phyloP scores from a whole-genome alignment of 805 yeast genomes.

The Diddensiella transvaalensis region DNA sequence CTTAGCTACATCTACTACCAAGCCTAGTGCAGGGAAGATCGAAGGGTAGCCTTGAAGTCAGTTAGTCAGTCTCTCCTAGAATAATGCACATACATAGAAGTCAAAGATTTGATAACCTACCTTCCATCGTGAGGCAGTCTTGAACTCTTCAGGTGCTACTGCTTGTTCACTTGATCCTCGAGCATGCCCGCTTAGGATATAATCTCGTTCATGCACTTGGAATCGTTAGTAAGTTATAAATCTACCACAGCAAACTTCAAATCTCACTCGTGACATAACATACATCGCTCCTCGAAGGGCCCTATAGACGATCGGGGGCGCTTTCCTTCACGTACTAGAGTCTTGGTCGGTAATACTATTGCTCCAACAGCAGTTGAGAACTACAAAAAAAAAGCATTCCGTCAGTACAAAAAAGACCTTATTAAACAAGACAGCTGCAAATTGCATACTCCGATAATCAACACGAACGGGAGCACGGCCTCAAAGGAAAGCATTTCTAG shows the following conservation, averaged over 20 bases:
- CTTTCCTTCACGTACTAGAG: conserved; percentile 46
- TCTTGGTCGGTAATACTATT: conserved; percentile 42
- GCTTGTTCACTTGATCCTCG: conserved; percentile 67
- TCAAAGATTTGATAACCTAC: conserved; percentile 14
- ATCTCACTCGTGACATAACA: no score
- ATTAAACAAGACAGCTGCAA: background rate
- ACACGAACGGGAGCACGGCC: conserved; percentile 59
- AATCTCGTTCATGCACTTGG: conserved; percentile 63
- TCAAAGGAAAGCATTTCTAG: conserved; percentile 54
- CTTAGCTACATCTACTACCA: no score
- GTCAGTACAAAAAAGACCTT: background rate
- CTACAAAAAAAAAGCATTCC: conserved; percentile 28
- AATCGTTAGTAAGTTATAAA: conserved; percentile 9
- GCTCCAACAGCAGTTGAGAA: conserved; percentile 54
- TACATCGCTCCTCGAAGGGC: conserved; percentile 12
- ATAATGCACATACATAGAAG: background rate
- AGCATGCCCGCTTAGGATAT: conserved; percentile 67
- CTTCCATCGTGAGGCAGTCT: conserved; percentile 56
- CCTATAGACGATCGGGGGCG: conserved; percentile 48
- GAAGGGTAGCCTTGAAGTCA: background rate
- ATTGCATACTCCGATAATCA: conserved; percentile 49
- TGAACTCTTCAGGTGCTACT: conserved; percentile 72
- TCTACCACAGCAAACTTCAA: conserved; percentile 2
- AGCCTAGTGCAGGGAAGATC: background rate
- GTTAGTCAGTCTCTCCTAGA: no score